Percentiles rank a stretch among this genome's conserved stretches.
These are phyloP conservation scores for Fusarium sp. DNA, from an alignment of 2,329 filamentous ascomycete genomes.

Conservation along the genomic window DNA sequence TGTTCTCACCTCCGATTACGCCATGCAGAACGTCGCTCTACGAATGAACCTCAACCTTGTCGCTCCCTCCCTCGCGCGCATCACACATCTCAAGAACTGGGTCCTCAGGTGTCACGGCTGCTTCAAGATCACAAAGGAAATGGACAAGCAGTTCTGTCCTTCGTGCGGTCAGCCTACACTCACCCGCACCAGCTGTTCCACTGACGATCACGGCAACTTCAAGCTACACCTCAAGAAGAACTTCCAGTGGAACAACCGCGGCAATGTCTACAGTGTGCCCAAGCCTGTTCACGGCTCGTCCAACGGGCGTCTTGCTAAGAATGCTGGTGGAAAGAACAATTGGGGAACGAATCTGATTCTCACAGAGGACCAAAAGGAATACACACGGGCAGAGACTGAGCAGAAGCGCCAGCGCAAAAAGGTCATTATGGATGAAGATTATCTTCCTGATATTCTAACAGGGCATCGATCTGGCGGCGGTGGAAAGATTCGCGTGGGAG, in stretches of 20 bases:
- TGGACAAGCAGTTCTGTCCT: conserved; percentile 91
- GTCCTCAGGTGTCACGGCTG: conserved; percentile 94
- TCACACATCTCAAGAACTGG: conserved; percentile 88
- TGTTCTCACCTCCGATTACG: conserved; percentile 94
- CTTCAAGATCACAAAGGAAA: conserved; percentile 86
- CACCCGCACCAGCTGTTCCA: conserved; percentile 86
- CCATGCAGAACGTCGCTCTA: conserved; percentile 96
- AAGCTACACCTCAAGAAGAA: conserved; percentile 90
- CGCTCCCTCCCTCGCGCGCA: conserved; percentile 81
- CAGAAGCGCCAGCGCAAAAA: conserved; percentile 76
- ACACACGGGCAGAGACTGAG: conserved; percentile 71
- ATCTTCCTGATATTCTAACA: conserved; percentile 84
- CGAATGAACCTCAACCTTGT: conserved; percentile 95
- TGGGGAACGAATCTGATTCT: conserved; percentile 90
- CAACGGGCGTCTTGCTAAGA: conserved; percentile 78
- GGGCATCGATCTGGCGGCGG: conserved; percentile 76
- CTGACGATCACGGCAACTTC: conserved; percentile 83
- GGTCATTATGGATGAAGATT: conserved; percentile 96
- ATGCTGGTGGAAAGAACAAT: conserved; percentile 82
- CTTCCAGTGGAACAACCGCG: conserved; percentile 95
- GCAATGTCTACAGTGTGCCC: conserved; percentile 92
- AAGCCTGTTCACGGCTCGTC: conserved; percentile 87
- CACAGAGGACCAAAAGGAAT: conserved; percentile 97
- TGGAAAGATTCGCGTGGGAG: conserved; percentile 83
- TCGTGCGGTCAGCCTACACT: conserved; percentile 90